Conservation (phyloP, 2,329 filamentous ascomycete genomes). For the Colletotrichum simmondsii region DNA sequence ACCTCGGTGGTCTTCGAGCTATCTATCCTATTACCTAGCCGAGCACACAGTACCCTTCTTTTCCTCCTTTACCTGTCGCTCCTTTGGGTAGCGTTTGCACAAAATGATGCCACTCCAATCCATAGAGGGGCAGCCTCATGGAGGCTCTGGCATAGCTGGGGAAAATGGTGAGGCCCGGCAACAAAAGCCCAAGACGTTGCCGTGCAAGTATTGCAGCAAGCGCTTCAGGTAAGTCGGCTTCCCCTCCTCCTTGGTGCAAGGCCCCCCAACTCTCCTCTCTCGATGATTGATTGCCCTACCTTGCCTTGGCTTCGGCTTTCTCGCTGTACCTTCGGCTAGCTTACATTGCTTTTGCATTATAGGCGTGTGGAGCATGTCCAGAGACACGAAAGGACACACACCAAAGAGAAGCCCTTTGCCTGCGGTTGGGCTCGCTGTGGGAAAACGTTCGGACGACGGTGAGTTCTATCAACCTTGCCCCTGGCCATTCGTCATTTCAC, state of each 20-base stretch:
- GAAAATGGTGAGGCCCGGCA: conserved; percentile 64
- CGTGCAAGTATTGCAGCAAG: conserved; percentile 73
- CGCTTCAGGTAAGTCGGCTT: conserved; percentile 64
- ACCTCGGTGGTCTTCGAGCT: conserved; percentile 41
- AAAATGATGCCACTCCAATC: conserved; percentile 65
- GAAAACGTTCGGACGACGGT: conserved; percentile 72
- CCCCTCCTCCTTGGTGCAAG: conserved; percentile 21
- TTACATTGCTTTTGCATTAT: conserved; percentile 52
- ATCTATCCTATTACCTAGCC: conserved; percentile 15
- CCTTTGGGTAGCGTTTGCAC: conserved; percentile 34
- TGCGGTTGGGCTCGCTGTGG: conserved; percentile 70
- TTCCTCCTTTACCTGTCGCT: conserved; percentile 7
- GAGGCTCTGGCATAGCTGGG: conserved; percentile 44
- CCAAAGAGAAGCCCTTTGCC: conserved; percentile 73
- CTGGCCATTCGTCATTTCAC: conserved; percentile 22
- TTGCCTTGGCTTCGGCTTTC: conserved; percentile 12
- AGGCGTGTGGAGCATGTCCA: conserved; percentile 74
- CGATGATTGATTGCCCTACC: conserved; percentile 23
- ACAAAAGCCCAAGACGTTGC: conserved; percentile 70
- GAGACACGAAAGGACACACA: conserved; percentile 72
- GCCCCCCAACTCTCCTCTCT: conserved; percentile 19
- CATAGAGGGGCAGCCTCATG: conserved; percentile 57
- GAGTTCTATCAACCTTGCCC: conserved; percentile 49
- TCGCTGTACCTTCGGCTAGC: conserved; percentile 45
- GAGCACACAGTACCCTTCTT: conserved; percentile 38